Evolutionary conservation across 2,329 filamentous ascomycete genomes (phyloP), one percentile per base, ranked within the genome.

Genomic region (Ceratocystis destructans): DNA sequence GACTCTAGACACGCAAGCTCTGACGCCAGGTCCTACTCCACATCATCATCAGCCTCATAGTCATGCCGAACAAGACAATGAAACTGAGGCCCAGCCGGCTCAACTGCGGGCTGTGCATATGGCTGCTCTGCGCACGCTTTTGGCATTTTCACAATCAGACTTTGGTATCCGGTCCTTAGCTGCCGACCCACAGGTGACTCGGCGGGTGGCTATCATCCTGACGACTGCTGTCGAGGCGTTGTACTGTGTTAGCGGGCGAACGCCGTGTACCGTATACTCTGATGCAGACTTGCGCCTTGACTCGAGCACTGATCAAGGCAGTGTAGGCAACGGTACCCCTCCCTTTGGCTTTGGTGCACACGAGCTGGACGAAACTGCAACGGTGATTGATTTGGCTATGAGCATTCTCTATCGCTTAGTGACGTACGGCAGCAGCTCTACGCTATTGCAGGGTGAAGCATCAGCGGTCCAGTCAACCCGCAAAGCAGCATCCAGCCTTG

Each of bases 201-300:
- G 89, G 0, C 83, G 89, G 2, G 77, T 96, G 0, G 86, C 95
- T 31, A 83, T 85, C 31, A 84, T 88, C 3, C 73, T 84, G 15
- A 78, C 77, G 63, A 76, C 75, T 57, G 83, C 92, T 64, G 86
- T 94, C 67, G 87, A 90, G 69, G 84, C 88, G 69, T 76, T 96
- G 22, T 88, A 91, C 72, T 82, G 87, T 68, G 37, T 61, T 10
- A 31, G 41, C 3, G 64, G 64, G 20, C 64, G 28, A 17, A 17
- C 37, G 2, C 41, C 64, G 7, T 65, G 62, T 33, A 48, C 22
- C 8, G 37, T 65, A 15, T 48, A 63, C 25, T 63, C 41, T 20
- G 61, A 48, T n/a, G 8, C 25, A 20, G 22, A 53, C 48, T 10
- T 28, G 25, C 61, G 22, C 5, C 25, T n/a, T n/a, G n/a, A 48